Conservation (phyloP, 768 basidiomycete genomes). For the Lactarius tabidus region DNA sequence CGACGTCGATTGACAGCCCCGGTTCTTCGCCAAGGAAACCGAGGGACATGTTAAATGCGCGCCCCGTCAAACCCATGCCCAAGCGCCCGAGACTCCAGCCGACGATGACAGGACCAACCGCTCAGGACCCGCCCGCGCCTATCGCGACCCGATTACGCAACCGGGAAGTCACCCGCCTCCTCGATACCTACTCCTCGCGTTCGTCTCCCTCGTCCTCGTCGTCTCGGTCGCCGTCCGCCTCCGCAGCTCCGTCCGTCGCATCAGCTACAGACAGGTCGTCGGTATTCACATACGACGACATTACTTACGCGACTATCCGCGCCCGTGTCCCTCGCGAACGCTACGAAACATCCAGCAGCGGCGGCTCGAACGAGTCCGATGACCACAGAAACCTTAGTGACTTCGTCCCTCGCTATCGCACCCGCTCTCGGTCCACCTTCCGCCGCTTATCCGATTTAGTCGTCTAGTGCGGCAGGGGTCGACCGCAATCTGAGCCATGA, state of each 20-base stretch:
- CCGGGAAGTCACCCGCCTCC: background rate
- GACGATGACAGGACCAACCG: background rate
- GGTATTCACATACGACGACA: background rate
- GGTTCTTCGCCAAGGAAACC: background rate
- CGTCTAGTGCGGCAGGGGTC: background rate
- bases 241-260: background rate
- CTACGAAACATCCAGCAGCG: background rate
- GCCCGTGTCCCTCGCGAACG: background rate
- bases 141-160: background rate
- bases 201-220: background rate
- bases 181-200: background rate
- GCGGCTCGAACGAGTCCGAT: background rate
- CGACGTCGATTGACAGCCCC: background rate
- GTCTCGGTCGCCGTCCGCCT: background rate
- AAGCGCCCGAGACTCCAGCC: slow-evolving; percentile 1
- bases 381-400: background rate
- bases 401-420: background rate
- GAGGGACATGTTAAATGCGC: background rate
- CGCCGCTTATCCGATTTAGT: no score
- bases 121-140: background rate
- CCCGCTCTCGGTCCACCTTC: background rate
- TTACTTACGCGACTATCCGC: background rate
- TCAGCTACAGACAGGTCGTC: background rate
- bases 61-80: slow-evolving; percentile 7
- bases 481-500: background rate